Evolutionary conservation across 148 eudicot genomes (phyloP), one percentile per base, ranked within the genome.

Genomic region (Fagopyrum esculentum): DNA sequence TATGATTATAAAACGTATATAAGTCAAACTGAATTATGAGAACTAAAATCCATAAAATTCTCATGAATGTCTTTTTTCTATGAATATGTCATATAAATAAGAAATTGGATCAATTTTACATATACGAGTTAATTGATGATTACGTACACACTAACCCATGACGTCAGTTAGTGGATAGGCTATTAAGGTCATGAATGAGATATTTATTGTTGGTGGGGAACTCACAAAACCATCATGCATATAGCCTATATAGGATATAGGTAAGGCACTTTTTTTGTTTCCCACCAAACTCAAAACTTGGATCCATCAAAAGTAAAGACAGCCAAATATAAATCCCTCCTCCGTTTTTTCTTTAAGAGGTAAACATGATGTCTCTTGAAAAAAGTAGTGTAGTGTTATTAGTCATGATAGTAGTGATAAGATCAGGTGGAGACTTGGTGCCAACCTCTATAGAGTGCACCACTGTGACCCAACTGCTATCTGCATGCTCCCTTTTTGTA

Each of bases 401-500:
- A 66, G 47, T 19, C 47, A 35, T 66, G 46, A 13, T 19, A 52
- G 13, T 69, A 60, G 45, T 30, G n/a, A n/a, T 69, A 46, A 46
- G 40, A 22, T 15, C 6, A 46, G 29, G 17, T 1, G 43, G 43
- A 13, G 47, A 73, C 69, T 71, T 80, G 75, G 22, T 3, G 17
- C 47, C 55, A 12, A 52, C 49, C 29, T n/a, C 35, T 43, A n/a
- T 71, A 19, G 97, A 91, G 55, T 94, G 98, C 80, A 77, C 82
- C 50, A 86, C 89, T 0, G 93, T 91, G 79, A 87, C 86, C 3
- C 84, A 82, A 26, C 84, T 88, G 19, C 69, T 94, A 63, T 87
- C 92, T 6, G 80, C 93, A 5, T 94, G 98, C 84, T 86, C 97
- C 13, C 80, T 79, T 47, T 94, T 94, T 77, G 83, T 91, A n/a